phyloP scores from a whole-genome alignment of 164 flowering plant genomes.

The Chloranthus sessilifolius region DNA sequence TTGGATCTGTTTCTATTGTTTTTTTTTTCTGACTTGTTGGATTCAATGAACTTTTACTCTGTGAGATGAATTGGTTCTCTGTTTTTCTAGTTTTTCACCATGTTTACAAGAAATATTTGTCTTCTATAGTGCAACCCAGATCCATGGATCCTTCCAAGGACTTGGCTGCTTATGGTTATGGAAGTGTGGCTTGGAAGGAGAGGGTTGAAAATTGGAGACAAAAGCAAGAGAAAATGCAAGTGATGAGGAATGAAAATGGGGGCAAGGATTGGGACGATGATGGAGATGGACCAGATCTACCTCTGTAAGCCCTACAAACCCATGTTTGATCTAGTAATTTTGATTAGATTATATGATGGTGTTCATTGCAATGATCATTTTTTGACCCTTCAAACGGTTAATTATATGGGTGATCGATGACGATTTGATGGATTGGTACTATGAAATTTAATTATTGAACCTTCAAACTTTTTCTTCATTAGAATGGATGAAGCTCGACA shows the following conservation, averaged over 20 bases:
- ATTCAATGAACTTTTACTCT: background rate
- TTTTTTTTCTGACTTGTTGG: background rate
- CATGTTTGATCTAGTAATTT: background rate
- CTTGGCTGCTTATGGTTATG: constrained; percentile 70
- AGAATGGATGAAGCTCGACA: constrained; percentile 72
- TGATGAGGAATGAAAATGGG: constrained; percentile 40
- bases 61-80: background rate
- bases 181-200: constrained; percentile 74
- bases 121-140: constrained; percentile 51
- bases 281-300: constrained; percentile 51
- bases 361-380: background rate
- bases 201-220: constrained; percentile 60
- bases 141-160: constrained; percentile 72
- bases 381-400: too few relatives aligned
- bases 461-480: constrained; percentile 9
- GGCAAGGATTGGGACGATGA: constrained; percentile 44
- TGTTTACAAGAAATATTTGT: background rate
- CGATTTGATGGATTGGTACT: too few relatives aligned
- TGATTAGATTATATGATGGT: background rate
- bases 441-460: background rate
- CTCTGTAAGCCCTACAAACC: constrained; percentile 35
- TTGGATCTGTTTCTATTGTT: background rate
- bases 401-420: too few relatives aligned
- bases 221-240: constrained; percentile 47
- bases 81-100: background rate